Base-by-base conservation (phyloP, 805 yeast species). In the Myxozyma neglecta region DNA sequence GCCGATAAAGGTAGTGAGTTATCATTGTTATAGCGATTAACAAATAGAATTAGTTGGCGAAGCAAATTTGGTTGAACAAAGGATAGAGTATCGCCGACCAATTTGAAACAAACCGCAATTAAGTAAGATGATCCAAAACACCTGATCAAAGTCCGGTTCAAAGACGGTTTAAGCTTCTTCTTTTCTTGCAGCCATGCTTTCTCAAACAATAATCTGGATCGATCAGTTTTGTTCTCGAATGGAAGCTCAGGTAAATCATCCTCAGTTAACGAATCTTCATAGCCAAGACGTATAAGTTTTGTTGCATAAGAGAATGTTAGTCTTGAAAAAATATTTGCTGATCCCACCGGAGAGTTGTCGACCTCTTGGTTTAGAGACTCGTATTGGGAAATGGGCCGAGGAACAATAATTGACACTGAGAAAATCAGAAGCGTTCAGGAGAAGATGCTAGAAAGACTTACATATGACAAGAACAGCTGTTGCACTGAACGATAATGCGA, bases 221-320 rank as follows among this genome's bases (percentile, higher is more conserved):
- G 49, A 20, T 55, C 66, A 7, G 96, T 80, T 55, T 82, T 83
- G 65, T 89, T 82, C 40, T 80, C 81, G 1, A 75, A 72, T 6
- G 98, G 97, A 54, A 94, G 80, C 20, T 83, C 81, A 14, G 97
- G 97, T 61, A 94, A 81, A 73, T 92, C 97, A 1, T 77, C 74
- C 29, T 71, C 74, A 7, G 76, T 71, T 24, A 77, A 76, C 68
- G 70, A 83, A 64, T 83, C 83, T 44, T 79, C 76, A 69, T 86
- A 88, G n/a, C 97, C 97, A 56, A 83, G 83, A 65, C 77, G 82
- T 85, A 93, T 89, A 67, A 94, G 77, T 0, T 81, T 83, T 29
- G 90, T 85, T 96, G 94, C 89, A 97, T 98, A 94, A 37, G 86
- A 77, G 73, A 93, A 93, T 0, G 96, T 86, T 57, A 92, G 77